phyloP scores from a whole-genome alignment of 1,139 yeast species.

The Candida sp. region DNA sequence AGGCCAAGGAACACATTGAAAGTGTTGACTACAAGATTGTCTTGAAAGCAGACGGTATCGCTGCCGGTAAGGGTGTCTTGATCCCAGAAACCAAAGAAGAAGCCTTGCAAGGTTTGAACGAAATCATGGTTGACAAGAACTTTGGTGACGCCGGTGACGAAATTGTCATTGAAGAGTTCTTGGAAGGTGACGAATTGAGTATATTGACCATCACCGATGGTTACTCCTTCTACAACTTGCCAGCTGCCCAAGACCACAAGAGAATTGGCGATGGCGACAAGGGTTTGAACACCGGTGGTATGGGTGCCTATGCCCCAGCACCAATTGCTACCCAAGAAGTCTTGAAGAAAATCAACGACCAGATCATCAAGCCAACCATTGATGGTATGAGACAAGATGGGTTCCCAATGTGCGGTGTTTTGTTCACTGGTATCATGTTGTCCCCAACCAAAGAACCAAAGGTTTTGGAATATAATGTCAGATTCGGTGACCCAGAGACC shows the following conservation, averaged over 20 bases:
- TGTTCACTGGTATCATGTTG: constrained; percentile 97
- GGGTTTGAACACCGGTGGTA: constrained; percentile 98
- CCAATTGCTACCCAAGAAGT: constrained; percentile 83
- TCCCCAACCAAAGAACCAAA: constrained; percentile 82
- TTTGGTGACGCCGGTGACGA: constrained; percentile 97
- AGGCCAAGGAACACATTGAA: constrained; percentile 74
- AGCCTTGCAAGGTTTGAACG: constrained; percentile 82
- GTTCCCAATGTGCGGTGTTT: constrained; percentile 92
- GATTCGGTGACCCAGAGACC: constrained; percentile 99
- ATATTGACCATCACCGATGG: constrained; percentile 95
- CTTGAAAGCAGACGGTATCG: constrained; percentile 97
- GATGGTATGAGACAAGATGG: constrained; percentile 98
- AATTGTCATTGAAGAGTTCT: constrained; percentile 93
- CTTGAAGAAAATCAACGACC: constrained; percentile 68
- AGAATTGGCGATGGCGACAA: constrained; percentile 92
- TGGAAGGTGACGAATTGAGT: constrained; percentile 97
- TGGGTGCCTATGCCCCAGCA: constrained; percentile 99
- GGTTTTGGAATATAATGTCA: constrained; percentile 94
- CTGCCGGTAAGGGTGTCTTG: constrained; percentile 98
- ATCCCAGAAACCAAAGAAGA: constrained; percentile 87
- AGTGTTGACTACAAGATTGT: constrained; percentile 79
- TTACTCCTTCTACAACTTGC: constrained; percentile 86
- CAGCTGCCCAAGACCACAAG: constrained; percentile 99
- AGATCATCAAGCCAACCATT: constrained; percentile 87
- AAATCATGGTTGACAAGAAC: constrained; percentile 87